Base-by-base conservation (phyloP, 345 rosid species). In the Pseudoturritis turrita region DNA sequence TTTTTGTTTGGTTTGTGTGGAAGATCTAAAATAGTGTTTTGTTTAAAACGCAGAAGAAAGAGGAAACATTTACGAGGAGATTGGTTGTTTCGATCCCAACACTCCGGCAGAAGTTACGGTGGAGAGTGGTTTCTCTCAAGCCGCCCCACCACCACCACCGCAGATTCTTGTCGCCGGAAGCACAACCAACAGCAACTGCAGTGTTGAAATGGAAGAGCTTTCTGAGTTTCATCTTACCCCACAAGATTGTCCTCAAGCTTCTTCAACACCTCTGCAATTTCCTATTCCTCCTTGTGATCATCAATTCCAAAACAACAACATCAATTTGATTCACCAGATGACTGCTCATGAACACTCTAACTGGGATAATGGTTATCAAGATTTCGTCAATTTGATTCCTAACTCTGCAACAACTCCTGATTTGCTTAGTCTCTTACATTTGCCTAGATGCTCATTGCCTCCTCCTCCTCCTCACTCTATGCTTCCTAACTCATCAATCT, bases 401-500 rank as follows among this genome's bases (percentile, higher is more conserved):
- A 77, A 71, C 72, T 31, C 83, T 57, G 61, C 78, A 33, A 59
- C 81, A 50, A 80, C 84, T 3, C 84, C 91, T 19, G 91, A 87
- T 70, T 89, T 91, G 50, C 88, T 87, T 55, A 86, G 81, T 71
- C 93, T 89, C 62, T 70, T 86, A 65, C 83, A 81, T 46, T 77
- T 87, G 18, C 84, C 87, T 50, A 72, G 83, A 76, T 79, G 82
- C 67, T 78, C 86, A 23, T 58, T 76, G 14, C 69, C 85, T 21
- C 71, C 81, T 64, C 61, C 56, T 59, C 65, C 61, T 14, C 28
- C 79, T 52, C 33, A 29, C 7, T 69, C 65, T 19, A 18, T 76
- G 66, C 66, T 76, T 19, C 75, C 79, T 46, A 76, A 55, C 66
- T 76, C 70, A 22, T 72, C 77, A 29, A 41, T 54, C 60, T 62